Evolutionary conservation across 108 stramenopile genomes (phyloP).

Genomic region (Conticribra guillardii): DNA sequence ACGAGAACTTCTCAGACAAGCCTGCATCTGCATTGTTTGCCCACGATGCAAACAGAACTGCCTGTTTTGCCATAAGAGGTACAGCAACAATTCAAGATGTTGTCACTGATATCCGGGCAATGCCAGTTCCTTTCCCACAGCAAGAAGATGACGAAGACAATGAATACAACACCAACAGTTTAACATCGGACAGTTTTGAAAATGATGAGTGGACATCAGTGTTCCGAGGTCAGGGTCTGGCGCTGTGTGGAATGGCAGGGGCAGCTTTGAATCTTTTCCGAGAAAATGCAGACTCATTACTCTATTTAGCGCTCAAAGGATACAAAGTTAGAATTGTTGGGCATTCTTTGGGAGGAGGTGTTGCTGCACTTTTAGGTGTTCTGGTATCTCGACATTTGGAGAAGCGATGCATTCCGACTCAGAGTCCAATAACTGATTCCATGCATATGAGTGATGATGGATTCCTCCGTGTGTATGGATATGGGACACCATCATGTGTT

Average conservation of each 20-base stretch:
- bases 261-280: constrained; percentile 78
- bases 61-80: constrained; percentile 85
- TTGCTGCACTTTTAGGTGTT: constrained; percentile 84
- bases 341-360: constrained; percentile 88
- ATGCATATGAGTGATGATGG: constrained; percentile 41
- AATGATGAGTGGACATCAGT: constrained; percentile 78
- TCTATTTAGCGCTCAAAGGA: constrained; percentile 65
- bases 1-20: constrained; percentile 46
- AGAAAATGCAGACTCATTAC: constrained; percentile 75
- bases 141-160: constrained; percentile 48
- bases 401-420: constrained; percentile 5
- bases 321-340: constrained; percentile 86
- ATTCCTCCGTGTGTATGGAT: constrained; percentile 82
- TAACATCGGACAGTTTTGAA: constrained; percentile 3
- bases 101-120: constrained; percentile 94
- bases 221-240: constrained; percentile 68
- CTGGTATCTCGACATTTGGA: constrained; percentile 70
- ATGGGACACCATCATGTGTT: constrained; percentile 92
- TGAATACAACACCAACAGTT: constrained; percentile 24
- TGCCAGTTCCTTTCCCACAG: constrained; percentile 84
- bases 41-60: constrained; percentile 73
- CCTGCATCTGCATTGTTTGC: constrained; percentile 83
- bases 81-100: constrained; percentile 95
- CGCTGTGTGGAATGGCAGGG: constrained; percentile 86
- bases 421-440: background rate